A percentile compares a stretch with the other conserved stretches of the same genome.
Conservation (phyloP, 2,329 filamentous ascomycete species). For the Clathrospora elynae region DNA sequence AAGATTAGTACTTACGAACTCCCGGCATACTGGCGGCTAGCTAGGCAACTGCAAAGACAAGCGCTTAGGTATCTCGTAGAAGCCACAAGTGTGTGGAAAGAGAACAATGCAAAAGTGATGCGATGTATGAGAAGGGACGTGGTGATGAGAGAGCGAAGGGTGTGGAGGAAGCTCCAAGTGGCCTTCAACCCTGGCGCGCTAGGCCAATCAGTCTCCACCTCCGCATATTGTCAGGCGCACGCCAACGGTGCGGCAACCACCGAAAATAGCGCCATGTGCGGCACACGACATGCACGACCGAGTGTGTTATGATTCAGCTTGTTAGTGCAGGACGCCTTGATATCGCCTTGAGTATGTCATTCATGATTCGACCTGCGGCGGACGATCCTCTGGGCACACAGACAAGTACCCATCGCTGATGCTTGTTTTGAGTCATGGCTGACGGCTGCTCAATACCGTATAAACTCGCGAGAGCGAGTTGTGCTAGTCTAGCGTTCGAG, state of each 20-base stretch:
- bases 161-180: constrained; percentile 22
- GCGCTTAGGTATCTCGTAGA: not conserved
- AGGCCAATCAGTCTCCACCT: constrained; percentile 25
- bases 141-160: constrained; percentile 10
- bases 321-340: too few species aligned
- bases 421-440: too few species aligned
- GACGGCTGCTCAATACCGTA: too few species aligned
- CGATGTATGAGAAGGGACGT: constrained; percentile 7
- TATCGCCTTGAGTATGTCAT: too few species aligned
- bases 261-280: constrained; percentile 29
- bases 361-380: too few species aligned
- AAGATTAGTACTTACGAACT: constrained; percentile 44
- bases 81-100: not conserved
- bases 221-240: constrained; percentile 23
- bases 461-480: too few species aligned
- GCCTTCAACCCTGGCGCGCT: constrained; percentile 13
- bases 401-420: too few species aligned
- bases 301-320: constrained; percentile 27
- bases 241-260: constrained; percentile 17
- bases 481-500: too few species aligned
- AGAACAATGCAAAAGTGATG: constrained; percentile 4
- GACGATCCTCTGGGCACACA: too few species aligned
- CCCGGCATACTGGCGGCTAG: constrained; percentile 42
- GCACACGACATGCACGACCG: constrained; percentile 7
- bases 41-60: not conserved